Evolutionary conservation across 306 rosid species (phyloP).

Genomic region (Amphicarpaea edgeworthii): DNA sequence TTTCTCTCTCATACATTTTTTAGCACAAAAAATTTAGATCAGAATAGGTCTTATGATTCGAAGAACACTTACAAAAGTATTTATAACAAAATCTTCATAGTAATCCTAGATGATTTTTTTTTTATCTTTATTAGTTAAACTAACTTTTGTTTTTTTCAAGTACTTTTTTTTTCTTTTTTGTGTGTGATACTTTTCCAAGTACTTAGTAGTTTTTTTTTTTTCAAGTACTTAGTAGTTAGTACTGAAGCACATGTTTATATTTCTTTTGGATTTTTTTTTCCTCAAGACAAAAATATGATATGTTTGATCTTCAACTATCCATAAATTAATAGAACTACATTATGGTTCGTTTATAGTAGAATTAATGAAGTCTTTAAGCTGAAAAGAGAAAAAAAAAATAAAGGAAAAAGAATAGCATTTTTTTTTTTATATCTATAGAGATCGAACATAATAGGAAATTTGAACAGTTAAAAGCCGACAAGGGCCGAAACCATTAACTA

Average conservation of each 20-base stretch:
- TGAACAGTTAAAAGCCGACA: no score
- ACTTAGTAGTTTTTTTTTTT: slow-evolving; percentile 1
- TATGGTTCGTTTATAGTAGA: slow-evolving; percentile 24
- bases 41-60: no score
- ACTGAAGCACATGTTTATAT: slow-evolving; percentile 21
- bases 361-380: slow-evolving; percentile 33
- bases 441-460: no score
- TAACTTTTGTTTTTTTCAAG: neutral
- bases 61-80: no score
- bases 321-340: slow-evolving; percentile 1
- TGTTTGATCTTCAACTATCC: slow-evolving; percentile 20
- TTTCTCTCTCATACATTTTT: neutral
- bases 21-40: neutral
- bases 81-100: no score
- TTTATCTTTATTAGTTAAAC: neutral
- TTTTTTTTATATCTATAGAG: no score
- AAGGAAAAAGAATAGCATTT: neutral
- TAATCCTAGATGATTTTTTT: no score
- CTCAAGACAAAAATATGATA: neutral
- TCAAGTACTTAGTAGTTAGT: neutral
- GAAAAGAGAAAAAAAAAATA: neutral
- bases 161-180: no score
- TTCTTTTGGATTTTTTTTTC: neutral
- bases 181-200: no score
- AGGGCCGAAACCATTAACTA: slow-evolving; percentile 12